Evolutionary conservation across 805 yeast genomes (phyloP), one percentile per base, ranked within the genome.

Genomic region (Diddensiella transvaalensis): DNA sequence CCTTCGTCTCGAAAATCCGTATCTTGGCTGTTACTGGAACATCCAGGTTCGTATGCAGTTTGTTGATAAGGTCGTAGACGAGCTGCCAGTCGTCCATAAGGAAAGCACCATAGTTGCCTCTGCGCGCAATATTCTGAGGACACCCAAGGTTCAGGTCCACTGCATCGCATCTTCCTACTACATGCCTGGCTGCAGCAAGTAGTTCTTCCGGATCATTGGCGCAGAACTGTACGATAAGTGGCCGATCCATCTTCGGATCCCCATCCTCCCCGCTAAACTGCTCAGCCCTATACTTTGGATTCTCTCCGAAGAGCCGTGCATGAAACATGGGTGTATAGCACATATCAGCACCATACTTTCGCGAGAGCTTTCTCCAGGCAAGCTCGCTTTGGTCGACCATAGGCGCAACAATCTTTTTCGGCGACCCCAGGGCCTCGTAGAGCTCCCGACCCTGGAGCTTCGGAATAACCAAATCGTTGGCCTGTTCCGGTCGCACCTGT

Each of bases 321-420:
- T 93, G 98, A 56, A 85, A 78, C 99, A 93, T 93, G 2, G 99
- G 99, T 0, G 98, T 87, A 60, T 91, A 93, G 61, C 96, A 87
- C 29, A 93, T 71, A 2, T 89, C 87, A 0, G 99, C 98, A 2
- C 99, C 99, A 60, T 90, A 84, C 50, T 76, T 73, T 48, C 98
- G 75, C 2, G 95, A 85, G 13, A 93, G 70, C 15, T 87, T 76
- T 55, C 99, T 75, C 98, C 98, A 93, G 1, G 96, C 98, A 17
- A 93, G 74, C 62, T 93, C 99, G 2, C 91, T 82, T 57, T 89
- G 97, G 65, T 93, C 99, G 17, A 93, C 99, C 97, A 93, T 91
- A 1, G 99, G 99, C 2, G 98, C 99, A 18, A 93, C 93, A 22
- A 93, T 83, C 54, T 85, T 87, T 43, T 73, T 78, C 2, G 99